Evolutionary conservation across 805 yeast species (phyloP).

Genomic region (Alloascoidea hylecoeti): DNA sequence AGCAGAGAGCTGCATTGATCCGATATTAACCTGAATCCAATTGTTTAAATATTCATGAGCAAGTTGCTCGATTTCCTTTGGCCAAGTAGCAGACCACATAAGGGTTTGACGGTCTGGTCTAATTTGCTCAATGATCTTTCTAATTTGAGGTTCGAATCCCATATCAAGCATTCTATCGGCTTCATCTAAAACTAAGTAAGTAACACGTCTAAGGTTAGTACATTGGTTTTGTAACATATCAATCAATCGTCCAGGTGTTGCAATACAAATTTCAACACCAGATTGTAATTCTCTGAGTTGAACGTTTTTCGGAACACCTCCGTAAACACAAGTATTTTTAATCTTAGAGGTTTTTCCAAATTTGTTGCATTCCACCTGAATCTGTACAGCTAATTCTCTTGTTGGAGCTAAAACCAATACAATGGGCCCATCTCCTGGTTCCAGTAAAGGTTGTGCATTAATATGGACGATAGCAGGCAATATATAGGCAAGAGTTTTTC

Average conservation of each 20-base stretch:
- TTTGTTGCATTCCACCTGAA: constrained; percentile 90
- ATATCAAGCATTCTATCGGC: constrained; percentile 99
- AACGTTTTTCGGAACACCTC: constrained; percentile 98
- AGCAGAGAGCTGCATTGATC: constrained; percentile 91
- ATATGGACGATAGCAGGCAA: constrained; percentile 95
- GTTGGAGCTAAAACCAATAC: constrained; percentile 95
- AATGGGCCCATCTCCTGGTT: constrained; percentile 95
- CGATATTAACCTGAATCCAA: constrained; percentile 92
- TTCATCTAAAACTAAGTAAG: constrained; percentile 94
- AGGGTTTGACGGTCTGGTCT: constrained; percentile 99
- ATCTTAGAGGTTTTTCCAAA: constrained; percentile 87
- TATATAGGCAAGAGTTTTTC: constrained; percentile 95
- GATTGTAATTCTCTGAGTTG: constrained; percentile 92
- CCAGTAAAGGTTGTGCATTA: constrained; percentile 91
- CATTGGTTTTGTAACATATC: constrained; percentile 81
- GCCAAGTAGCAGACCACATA: constrained; percentile 99
- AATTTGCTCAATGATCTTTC: constrained; percentile 89
- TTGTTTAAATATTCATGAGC: constrained; percentile 86
- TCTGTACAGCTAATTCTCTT: constrained; percentile 97
- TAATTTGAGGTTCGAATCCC: constrained; percentile 99
- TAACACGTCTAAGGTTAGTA: constrained; percentile 89
- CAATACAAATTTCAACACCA: constrained; percentile 92
- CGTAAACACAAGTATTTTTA: constrained; percentile 94
- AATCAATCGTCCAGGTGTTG: constrained; percentile 97
- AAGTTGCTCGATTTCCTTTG: constrained; percentile 89